A percentile compares a stretch with the other conserved stretches of the same genome.
Conservation (phyloP, 352 stramenopile species). For the Phytophthora aleatoria region DNA sequence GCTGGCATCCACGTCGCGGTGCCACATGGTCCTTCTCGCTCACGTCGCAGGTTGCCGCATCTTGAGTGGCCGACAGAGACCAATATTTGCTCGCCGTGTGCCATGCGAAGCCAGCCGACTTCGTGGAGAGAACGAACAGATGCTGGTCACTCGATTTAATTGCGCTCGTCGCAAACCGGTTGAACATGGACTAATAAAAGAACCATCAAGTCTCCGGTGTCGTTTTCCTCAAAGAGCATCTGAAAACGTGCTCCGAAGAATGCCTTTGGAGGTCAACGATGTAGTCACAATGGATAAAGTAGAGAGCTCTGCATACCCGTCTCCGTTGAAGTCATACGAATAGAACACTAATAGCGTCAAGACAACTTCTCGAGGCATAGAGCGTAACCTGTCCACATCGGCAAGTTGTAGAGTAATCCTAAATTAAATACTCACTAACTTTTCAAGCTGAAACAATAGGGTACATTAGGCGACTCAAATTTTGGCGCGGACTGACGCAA, state of each 20-base stretch:
- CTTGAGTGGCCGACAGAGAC: constrained; percentile 8
- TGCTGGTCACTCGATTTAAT: constrained; percentile 5
- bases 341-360: constrained; percentile 11
- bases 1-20: constrained; percentile 14
- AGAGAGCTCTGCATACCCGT: constrained; percentile 4
- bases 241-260: neutral
- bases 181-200: neutral
- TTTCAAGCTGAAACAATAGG: neutral
- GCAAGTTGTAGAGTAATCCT: constrained; percentile 5
- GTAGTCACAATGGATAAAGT: neutral
- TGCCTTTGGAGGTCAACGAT: neutral
- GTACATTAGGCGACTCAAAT: constrained; percentile 1
- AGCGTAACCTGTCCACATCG: constrained; percentile 2
- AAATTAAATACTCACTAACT: constrained; percentile 9
- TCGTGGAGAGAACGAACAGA: constrained; percentile 11
- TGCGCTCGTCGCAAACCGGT: neutral
- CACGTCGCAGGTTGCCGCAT: constrained; percentile 24
- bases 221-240: neutral
- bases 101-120: constrained; percentile 18
- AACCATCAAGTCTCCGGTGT: neutral
- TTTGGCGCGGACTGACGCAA: constrained; percentile 18
- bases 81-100: constrained; percentile 17
- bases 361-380: constrained; percentile 23
- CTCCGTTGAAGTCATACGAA: constrained; percentile 20
- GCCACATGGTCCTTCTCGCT: constrained; percentile 12